Evolutionary conservation across 441 rosid species (phyloP), one percentile per base, ranked within the genome.

Genomic region (Melastoma candidum): DNA sequence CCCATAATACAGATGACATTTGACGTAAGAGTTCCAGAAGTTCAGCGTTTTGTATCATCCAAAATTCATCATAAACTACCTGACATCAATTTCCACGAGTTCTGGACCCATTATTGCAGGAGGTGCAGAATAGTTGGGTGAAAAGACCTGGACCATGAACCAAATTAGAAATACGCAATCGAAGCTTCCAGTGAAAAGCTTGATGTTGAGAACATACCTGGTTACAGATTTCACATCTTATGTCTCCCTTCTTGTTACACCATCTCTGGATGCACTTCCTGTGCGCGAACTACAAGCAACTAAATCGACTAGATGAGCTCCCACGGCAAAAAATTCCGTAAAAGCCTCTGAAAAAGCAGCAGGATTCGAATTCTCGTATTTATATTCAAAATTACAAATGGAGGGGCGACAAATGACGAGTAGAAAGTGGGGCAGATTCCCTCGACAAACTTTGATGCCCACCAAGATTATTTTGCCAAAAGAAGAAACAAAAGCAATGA

Each of bases 201-300:
- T 1, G 8, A 26, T 25, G 50, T 5, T 11, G 27, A 45, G 3
- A 46, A 56, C 59, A 48, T 50, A 76, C 90, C 83, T 80, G 76
- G 56, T 60, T 68, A 73, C 90, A 83, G 51, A 83, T 80, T 64
- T 83, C 90, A 27, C 90, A 83, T 27, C 77, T 78, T 2, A 73
- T 73, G 63, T 80, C 74, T 2, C 86, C 90, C 63, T 83, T 83
- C 60, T 80, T 78, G 70, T 74, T 73, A 71, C 86, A 83, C 86
- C 86, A 83, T 58, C 71, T 71, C 69, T 83, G 90, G 53, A 80
- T 74, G 69, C 86, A 80, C 58, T 73, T 80, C 74, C 83, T 64
- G 61, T 80, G 90, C 63, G 90, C 86, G 76, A 83, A 83, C 90
- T 80, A 36, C 59, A 57, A 4, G 7, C 45, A 49, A 32, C 58